Evolutionary conservation across 2,329 filamentous ascomycete species (phyloP).

Genomic region (Leptographium wingfieldii): DNA sequence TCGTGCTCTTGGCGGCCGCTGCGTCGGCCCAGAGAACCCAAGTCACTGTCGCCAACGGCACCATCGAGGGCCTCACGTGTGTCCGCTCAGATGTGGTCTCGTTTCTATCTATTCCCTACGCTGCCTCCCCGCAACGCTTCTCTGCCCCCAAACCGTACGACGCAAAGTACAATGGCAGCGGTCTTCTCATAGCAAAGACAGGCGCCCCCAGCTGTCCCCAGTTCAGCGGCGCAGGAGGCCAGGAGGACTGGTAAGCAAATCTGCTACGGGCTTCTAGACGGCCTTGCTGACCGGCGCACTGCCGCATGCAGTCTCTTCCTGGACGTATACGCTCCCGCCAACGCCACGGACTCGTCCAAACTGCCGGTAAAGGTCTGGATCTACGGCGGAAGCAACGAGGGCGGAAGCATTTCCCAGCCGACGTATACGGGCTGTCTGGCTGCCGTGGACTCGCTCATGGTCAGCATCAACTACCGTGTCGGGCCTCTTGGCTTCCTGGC

Average conservation of each 20-base stretch:
- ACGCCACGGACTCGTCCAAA: constrained; percentile 24
- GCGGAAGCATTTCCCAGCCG: not conserved
- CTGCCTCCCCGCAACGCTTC: constrained; percentile 15
- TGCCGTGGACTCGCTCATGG: not conserved
- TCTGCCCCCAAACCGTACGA: constrained; percentile 14
- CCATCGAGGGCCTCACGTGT: not conserved
- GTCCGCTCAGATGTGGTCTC: not conserved
- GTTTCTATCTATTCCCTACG: constrained; percentile 19
- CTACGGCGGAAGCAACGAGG: constrained; percentile 13
- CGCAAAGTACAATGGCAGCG: constrained; percentile 6
- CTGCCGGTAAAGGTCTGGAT: constrained; percentile 18
- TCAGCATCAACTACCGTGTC: not conserved
- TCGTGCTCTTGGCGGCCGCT: not conserved
- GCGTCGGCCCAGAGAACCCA: not conserved
- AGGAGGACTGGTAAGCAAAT: not conserved
- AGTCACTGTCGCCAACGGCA: not conserved
- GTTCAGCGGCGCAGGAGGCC: not conserved
- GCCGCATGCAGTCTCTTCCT: constrained; percentile 39
- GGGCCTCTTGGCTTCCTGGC: not conserved
- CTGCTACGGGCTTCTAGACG: not conserved
- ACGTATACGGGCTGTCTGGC: not conserved
- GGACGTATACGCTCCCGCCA: constrained; percentile 47
- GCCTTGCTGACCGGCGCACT: not conserved
- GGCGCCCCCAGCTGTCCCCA: not conserved
- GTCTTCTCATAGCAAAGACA: not conserved